Base-by-base conservation (phyloP, 768 basidiomycete genomes). In the Mycena pura region DNA sequence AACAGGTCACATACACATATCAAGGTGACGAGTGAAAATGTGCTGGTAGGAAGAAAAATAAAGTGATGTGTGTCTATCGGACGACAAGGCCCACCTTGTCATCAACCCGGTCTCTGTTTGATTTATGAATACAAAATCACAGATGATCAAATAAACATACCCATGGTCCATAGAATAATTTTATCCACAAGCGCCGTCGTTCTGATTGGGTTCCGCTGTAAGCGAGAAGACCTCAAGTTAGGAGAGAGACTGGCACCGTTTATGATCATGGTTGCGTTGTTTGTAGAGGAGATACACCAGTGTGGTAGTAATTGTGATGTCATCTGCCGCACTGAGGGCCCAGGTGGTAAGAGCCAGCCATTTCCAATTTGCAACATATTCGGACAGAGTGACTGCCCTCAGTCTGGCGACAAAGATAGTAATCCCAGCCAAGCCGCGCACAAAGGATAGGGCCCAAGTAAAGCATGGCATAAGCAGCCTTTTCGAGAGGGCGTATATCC, bases 31-130 rank as follows among this genome's bases (percentile, higher is more conserved):
- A 56, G 11, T 3, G 6, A 11, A 6, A n/a, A 27, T 4, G 36
- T 34, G 7, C 45, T 56, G 31, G n/a, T n/a, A n/a, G n/a, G n/a
- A n/a, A 5, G 17, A 14, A 45, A 2, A 27, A 3, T 36, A 3
- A 36, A 17, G 22, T 22, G 3, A 3, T 22, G 15, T n/a, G n/a
- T n/a, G n/a, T n/a, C n/a, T n/a, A 13, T 17, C 7, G 15, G 8
- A 21, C 5, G 25, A n/a, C 6, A 25, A 32, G 38, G 25, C 9
- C 8, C 14, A 57, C 55, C 55, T 48, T 19, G 55, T 57, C n/a
- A 57, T 3, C 36, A 48, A 29, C 8, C 45, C 45, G 13, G 55
- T 57, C 36, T 57, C 55, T 57, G 19, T n/a, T n/a, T n/a, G n/a
- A n/a, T n/a, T n/a, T n/a, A n/a, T n/a, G 6, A n/a, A 39, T 6